phyloP scores from a whole-genome alignment of 306 rosid genomes.

The Rubus parviflorus region DNA sequence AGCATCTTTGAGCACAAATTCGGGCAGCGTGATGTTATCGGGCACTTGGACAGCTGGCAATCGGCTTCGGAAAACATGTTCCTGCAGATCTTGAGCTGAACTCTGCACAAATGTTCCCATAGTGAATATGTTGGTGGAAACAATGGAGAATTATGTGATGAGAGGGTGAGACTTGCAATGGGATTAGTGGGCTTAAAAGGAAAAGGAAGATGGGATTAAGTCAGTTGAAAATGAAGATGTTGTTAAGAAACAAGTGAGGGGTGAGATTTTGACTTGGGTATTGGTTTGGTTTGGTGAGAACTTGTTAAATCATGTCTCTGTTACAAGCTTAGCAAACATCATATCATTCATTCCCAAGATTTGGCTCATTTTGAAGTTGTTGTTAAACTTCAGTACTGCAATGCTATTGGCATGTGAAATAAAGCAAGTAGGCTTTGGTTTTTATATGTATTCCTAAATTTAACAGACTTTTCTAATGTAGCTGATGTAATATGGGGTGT shows the following conservation, averaged over 20 bases:
- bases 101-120: conserved; percentile 43
- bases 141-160: conserved; percentile 4
- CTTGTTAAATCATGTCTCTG: conserved; percentile 54
- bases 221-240: conserved; percentile 27
- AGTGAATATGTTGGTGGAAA: neutral
- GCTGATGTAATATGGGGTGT: no score
- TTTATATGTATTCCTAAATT: no score
- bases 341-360: conserved; percentile 17
- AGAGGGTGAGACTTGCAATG: conserved; percentile 20
- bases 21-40: conserved; percentile 64
- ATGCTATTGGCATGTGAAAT: conserved; percentile 4
- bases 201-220: neutral
- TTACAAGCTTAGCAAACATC: conserved; percentile 26
- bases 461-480: no score
- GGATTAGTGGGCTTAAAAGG: conserved; percentile 26
- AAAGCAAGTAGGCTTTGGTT: neutral
- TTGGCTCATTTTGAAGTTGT: neutral
- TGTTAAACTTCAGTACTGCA: conserved; percentile 1
- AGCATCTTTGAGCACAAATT: conserved; percentile 68
- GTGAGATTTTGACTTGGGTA: conserved; percentile 20
- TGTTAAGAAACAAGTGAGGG: conserved; percentile 35
- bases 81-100: conserved; percentile 29
- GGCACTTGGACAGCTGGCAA: conserved; percentile 56
- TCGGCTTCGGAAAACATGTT: conserved; percentile 62
- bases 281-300: conserved; percentile 45